Evolutionary conservation across 2,329 filamentous ascomycete genomes (phyloP), one percentile per base, ranked within the genome.

Genomic region (Pezicula carpinea): DNA sequence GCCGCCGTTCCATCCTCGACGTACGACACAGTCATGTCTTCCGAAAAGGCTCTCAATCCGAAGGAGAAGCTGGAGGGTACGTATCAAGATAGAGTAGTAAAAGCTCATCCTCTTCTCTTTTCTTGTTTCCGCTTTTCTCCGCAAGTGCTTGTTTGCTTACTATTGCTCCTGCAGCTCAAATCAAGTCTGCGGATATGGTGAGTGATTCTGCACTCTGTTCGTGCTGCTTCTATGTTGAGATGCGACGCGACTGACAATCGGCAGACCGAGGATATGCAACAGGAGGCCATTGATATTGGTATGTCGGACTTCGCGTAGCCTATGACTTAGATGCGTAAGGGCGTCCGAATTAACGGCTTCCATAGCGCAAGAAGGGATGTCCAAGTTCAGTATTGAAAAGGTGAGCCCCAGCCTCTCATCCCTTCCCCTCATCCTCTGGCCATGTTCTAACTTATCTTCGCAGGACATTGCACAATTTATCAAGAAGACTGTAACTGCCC

Each of bases 151-250:
- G 8, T 14, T 13, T 35, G 14, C 10, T 29, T 44, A 29, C 26
- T 29, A 10, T 29, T 11, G 26, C 26, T 34, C 15, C 39, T 29
- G 39, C 43, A 99, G 93, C 89, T 54, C 90, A 96, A 73, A 85
- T 99, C 71, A 99, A 99, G 77, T 96, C 91, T 59, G 92, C 89
- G 50, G 93, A 99, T 67, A 99, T 99, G 93, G 93, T 97, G 78
- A 69, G 75, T 36, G 36, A n/a, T 45, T 39, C 22, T 44, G 13
- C 15, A 38, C 43, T 14, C 23, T 17, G 19, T 17, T 39, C 26
- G 23, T n/a, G 40, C 23, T 45, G 33, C 31, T 14, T 38, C 3
- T 23, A 14, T 10, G 13, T 17, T n/a, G 17, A 35, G 17, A 32
- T 34, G 8, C n/a, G 15, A 26, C n/a, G 22, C 8, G 29, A 52